Evolutionary conservation across 208 protist genomes (phyloP).

Genomic region (Naegleria gruberi): DNA sequence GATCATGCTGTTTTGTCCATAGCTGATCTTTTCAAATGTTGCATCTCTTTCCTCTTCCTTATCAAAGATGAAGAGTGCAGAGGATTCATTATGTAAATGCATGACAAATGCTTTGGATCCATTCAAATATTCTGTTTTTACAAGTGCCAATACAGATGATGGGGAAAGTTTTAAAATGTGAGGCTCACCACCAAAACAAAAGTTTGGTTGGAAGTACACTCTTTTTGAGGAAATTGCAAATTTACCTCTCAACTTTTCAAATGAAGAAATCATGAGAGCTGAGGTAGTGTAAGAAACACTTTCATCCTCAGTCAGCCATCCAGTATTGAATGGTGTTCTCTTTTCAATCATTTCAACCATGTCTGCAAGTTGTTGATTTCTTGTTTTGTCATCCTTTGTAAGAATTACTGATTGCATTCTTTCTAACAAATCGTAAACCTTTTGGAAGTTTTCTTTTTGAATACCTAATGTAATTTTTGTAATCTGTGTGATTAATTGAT

Average conservation of each 20-base stretch:
- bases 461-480: neutral
- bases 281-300: neutral
- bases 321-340: neutral
- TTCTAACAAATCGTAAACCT: neutral
- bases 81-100: neutral
- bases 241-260: conserved; percentile 10
- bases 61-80: neutral
- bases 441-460: neutral
- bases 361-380: neutral
- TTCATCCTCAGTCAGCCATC: neutral
- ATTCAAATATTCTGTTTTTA: neutral
- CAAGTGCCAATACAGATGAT: neutral
- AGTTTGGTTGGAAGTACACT: conserved; percentile 55
- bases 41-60: neutral
- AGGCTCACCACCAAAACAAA: conserved; percentile 42
- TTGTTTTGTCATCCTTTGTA: neutral
- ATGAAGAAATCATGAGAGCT: neutral
- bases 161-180: conserved; percentile 25
- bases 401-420: neutral
- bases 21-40: neutral
- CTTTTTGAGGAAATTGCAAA: conserved; percentile 31
- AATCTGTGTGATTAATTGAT: neutral
- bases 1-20: neutral
- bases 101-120: conserved; percentile 26
- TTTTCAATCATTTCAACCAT: neutral